Base-by-base conservation (phyloP, 805 yeast genomes). In the Candida chauliodis region DNA sequence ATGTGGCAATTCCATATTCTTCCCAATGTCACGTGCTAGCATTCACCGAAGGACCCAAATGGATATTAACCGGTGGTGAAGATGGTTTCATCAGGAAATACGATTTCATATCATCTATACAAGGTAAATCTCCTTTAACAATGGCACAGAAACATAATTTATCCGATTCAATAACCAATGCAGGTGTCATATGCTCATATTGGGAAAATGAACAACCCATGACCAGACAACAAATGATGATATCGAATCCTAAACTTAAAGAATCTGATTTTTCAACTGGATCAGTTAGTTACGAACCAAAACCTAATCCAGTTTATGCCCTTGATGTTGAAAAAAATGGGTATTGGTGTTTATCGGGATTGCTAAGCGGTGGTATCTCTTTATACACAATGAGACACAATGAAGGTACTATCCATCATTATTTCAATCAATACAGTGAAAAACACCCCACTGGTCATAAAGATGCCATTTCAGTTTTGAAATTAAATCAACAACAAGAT, bases 181-280 rank as follows among this genome's bases (percentile, higher is more conserved):
- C 89, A 0, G 99, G 98, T 5, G 81, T 87, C 4, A 62, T 90
- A 4, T 55, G 74, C 11, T 82, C 93, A 0, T 91, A 88, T 63
- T 93, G 97, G 96, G 98, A 91, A 54, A 93, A 93, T 59, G 98
- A 93, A 62, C 86, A 89, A 51, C 97, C 98, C 0, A 66, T 78
- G 40, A 61, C 69, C 22, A 66, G 66, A 44, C 53, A 71, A 41
- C 68, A 69, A 42, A 53, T 50, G 32, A 55, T 45, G 58, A 40
- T 44, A 19, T 14, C 38, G 6, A 65, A 67, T 46, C 67, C 71
- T 5, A 67, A 66, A 41, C 41, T 67, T 30, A 63, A 63, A 34
- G 51, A 45, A 5, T 52, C 56, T 35, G 69, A 66, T 44, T 66
- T 66, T 37, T 39, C 49, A 15, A 44, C 61, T 4, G 74, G 72